Base-by-base conservation (phyloP, 768 basidiomycete genomes). In the Tephrocybe sp. region DNA sequence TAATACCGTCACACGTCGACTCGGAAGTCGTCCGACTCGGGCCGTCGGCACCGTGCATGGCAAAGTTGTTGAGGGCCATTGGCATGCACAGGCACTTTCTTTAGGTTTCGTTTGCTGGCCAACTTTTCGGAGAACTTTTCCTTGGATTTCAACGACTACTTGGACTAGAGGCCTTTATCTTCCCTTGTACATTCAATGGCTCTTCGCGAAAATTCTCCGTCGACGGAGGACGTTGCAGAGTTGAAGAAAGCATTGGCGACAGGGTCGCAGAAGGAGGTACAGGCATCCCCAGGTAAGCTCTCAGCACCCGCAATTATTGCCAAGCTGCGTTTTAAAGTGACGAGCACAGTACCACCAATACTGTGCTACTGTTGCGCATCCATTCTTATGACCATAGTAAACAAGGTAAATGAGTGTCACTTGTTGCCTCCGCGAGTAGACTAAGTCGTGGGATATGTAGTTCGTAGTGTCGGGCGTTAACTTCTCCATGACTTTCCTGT, bases 401-500 rank as follows among this genome's bases (percentile, higher is more conserved):
- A 98, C 75, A 98, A 98, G 79, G 95, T 92, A 53, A 49, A 74
- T 49, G 16, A 18, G 40, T 25, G 47, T 32, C 40, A 7, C n/a
- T 9, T 13, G 15, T 12, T 42, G 11, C 30, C 18, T 26, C 16
- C 9, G 47, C 19, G 11, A 19, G 27, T 9, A 21, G 21, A 35
- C 32, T 49, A 13, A 51, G 9, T 11, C 43, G 31, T 47, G 19
- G 28, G 16, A 22, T 9, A 39, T 27, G 40, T 60, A 98, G 90
- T 98, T 89, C 58, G 92, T 98, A 49, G 96, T 98, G 6, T 98
- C 95, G 1, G 97, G 97, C 5, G 77, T 77, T 25, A 68, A 89
- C 59, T 99, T 98, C 70, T 92, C 89, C 56, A 98, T 98, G 97
- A 98, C 90, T 57, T 98, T 98, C 64, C 76, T 98, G 36, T 80